Base-by-base conservation (phyloP, 2,329 filamentous ascomycete genomes). In the Tolypocladium pustulatum region DNA sequence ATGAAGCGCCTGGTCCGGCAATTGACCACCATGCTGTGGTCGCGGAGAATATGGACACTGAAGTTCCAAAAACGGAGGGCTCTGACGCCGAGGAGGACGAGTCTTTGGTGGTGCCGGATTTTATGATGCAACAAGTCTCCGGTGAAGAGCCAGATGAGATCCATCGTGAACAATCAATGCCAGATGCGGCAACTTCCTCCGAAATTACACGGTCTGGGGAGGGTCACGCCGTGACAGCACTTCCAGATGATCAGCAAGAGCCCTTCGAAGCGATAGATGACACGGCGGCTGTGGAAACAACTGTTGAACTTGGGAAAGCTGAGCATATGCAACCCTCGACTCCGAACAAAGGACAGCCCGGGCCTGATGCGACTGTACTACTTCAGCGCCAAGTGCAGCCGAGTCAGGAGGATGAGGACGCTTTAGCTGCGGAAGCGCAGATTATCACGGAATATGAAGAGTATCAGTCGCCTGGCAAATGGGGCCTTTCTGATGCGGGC, bases 401-500 rank as follows among this genome's bases (percentile, higher is more conserved):
- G 30, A 34, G 49, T 13, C 30, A n/a, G 30, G 49, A 54, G 12
- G 57, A 57, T 2, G 55, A 61, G 2, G 55, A 59, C 8, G 56
- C 37, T 13, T 8, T 37, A 13, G 43, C 65, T 13, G 66, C 61
- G 12, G 63, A 65, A 57, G 57, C 65, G 51, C 66, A 67, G 49
- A 66, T 66, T 15, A 61, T 65, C 56, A 56, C 55, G 13, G 66
- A 69, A 32, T 54, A 55, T 37, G 49, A 61, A 46, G 62, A 61
- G 25, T 59, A 52, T 40, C 57, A 56, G 32, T 52, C 41, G 32
- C 54, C 34, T 25, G 30, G 10, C 22, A 43, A 52, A 43, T 17
- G 41, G 12, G 17, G 32, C 46, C 4, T 3, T 30, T n/a, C 20
- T 53, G 20, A 4, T 30, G 46, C 46, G 15, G 46, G 15, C 27